Percentiles rank a stretch among this genome's conserved stretches.
These are phyloP conservation scores for Vavraia culicis DNA, from an alignment of 371 early-diverging fungal genomes.

Conservation along the genomic window DNA sequence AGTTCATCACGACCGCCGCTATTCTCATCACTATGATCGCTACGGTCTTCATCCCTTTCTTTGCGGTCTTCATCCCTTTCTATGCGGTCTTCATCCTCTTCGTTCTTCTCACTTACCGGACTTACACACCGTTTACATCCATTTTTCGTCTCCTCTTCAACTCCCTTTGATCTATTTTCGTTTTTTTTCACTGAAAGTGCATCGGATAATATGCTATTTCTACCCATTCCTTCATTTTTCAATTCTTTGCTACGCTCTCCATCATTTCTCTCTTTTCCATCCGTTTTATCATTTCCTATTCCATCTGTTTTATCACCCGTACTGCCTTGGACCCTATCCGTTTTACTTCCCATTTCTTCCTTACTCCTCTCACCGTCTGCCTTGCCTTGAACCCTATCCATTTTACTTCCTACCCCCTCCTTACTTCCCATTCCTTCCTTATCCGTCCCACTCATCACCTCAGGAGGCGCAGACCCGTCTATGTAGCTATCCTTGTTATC, in stretches of 20 bases:
- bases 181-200: too few relatives aligned
- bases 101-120: conserved; percentile 27
- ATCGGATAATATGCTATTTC: too few relatives aligned
- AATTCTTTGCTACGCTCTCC: not conserved
- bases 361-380: not conserved
- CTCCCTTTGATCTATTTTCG: too few relatives aligned
- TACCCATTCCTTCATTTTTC: not conserved
- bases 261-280: not conserved
- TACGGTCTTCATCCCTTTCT: conserved; percentile 6
- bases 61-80: conserved; percentile 13
- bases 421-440: not conserved
- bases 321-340: not conserved
- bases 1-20: too few relatives aligned
- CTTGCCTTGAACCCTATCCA: not conserved
- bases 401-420: not conserved
- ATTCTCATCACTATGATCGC: conserved; percentile 12
- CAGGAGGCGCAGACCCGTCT: too few relatives aligned
- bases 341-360: not conserved
- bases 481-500: too few relatives aligned
- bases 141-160: too few relatives aligned
- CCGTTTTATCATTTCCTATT: not conserved
- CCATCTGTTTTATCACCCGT: not conserved
- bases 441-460: too few relatives aligned
- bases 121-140: too few relatives aligned
- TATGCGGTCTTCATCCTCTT: conserved; percentile 5